Percentiles rank a stretch among this genome's conserved stretches.
These are phyloP conservation scores for Rhinocladiella mackenziei DNA, from an alignment of 2,329 filamentous ascomycete species.

Conservation along the genomic window DNA sequence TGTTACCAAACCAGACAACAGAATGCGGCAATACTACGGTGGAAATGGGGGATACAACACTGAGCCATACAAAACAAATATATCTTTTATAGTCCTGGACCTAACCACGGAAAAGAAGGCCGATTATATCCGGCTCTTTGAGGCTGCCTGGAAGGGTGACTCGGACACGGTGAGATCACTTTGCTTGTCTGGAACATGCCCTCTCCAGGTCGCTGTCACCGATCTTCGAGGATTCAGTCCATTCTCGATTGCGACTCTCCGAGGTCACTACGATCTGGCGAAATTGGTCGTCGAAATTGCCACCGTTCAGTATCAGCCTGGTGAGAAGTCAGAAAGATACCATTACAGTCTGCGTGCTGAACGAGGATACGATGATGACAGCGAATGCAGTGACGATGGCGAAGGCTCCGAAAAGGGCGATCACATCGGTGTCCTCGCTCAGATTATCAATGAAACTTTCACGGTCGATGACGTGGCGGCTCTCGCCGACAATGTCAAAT, in stretches of 20 bases:
- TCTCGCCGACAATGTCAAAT: conserved; percentile 64
- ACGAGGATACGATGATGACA: conserved; percentile 31
- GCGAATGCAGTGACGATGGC: conserved; percentile 34
- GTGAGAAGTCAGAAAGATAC: conserved; percentile 47
- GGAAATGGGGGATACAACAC: conserved; percentile 3
- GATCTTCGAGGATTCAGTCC: conserved; percentile 55
- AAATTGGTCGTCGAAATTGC: conserved; percentile 66
- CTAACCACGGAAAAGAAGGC: conserved; percentile 52
- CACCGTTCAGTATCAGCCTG: conserved; percentile 62
- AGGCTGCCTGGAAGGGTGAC: conserved; percentile 71
- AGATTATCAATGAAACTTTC: conserved; percentile 62
- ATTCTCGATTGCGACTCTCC: conserved; percentile 65
- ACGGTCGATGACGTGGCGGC: conserved; percentile 74
- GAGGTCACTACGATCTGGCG: conserved; percentile 62
- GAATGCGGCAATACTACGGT: conserved; percentile 3
- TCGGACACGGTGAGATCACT: conserved; percentile 61
- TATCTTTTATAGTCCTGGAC: conserved; percentile 50
- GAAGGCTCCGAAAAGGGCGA: conserved; percentile 38
- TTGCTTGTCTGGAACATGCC: conserved; percentile 59
- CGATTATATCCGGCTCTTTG: conserved; percentile 57
- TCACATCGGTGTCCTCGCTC: conserved; percentile 38
- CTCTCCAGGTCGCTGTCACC: conserved; percentile 59
- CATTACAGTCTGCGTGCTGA: conserved; percentile 41
- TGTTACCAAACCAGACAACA: conserved; percentile 8
- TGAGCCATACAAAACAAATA: conserved; percentile 47